Evolutionary conservation across 495 filamentous ascomycete genomes (phyloP).

Genomic region (Glarea lozoyensis): DNA sequence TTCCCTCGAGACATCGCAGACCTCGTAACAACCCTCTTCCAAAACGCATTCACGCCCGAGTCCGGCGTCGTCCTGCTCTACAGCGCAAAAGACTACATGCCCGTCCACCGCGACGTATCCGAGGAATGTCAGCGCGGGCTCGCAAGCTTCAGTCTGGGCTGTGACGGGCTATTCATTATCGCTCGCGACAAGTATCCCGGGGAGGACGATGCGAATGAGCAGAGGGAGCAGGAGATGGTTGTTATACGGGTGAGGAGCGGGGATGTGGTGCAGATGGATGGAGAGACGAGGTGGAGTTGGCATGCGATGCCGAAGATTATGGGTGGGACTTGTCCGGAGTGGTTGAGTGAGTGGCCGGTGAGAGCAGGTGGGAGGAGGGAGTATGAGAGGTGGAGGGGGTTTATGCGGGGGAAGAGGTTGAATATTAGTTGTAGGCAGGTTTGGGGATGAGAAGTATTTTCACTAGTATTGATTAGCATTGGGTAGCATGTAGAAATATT

Average conservation of each 20-base stretch:
- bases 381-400: constrained; percentile 63
- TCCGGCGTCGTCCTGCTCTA: constrained; percentile 74
- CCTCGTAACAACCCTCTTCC: constrained; percentile 58
- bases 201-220: constrained; percentile 38
- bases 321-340: constrained; percentile 64
- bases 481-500: too few species aligned
- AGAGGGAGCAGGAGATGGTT: constrained; percentile 13
- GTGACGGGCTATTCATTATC: constrained; percentile 76
- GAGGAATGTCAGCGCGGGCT: constrained; percentile 67
- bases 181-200: constrained; percentile 32
- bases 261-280: constrained; percentile 77
- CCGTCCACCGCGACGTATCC: constrained; percentile 82
- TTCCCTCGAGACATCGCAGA: constrained; percentile 66
- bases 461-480: too few species aligned
- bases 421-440: constrained; percentile 92
- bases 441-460: constrained; percentile 27
- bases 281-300: constrained; percentile 77
- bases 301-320: constrained; percentile 85
- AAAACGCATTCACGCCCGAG: constrained; percentile 47
- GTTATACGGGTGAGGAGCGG: constrained; percentile 62
- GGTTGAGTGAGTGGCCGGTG: constrained; percentile 69
- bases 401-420: constrained; percentile 76
- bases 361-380: constrained; percentile 16
- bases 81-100: constrained; percentile 76
- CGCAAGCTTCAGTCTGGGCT: constrained; percentile 78